A percentile compares a stretch with the other conserved stretches of the same genome.
These are phyloP conservation scores for Rhizopogon salebrosus DNA, from an alignment of 768 basidiomycete species.

Conservation along the genomic window DNA sequence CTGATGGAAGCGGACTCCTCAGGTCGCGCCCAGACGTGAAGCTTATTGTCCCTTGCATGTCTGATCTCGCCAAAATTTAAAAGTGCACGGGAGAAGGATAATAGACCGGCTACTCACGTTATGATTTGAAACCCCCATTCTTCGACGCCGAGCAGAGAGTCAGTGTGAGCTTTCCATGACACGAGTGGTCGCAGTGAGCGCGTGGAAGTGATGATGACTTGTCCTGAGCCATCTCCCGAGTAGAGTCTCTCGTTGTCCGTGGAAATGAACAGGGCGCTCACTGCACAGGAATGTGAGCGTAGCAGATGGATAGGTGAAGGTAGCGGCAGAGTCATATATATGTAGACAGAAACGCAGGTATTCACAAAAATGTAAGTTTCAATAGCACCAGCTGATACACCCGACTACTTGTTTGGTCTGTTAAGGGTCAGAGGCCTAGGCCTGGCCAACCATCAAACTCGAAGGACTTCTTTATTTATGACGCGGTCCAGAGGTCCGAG, in stretches of 20 bases:
- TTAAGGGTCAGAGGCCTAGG: no score
- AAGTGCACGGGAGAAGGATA: background rate
- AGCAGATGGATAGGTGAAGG: constrained; percentile 70
- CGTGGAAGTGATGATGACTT: constrained; percentile 73
- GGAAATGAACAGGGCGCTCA: constrained; percentile 61
- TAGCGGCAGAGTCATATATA: constrained; percentile 18
- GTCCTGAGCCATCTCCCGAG: constrained; percentile 80
- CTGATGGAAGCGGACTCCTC: constrained; percentile 41
- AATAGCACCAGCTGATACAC: no score
- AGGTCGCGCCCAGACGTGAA: constrained; percentile 66
- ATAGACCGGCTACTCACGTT: constrained; percentile 33
- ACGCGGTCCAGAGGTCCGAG: no score
- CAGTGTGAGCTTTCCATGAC: constrained; percentile 76
- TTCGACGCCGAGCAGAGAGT: constrained; percentile 71
- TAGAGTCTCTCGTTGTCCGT: constrained; percentile 75
- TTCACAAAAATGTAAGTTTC: no score
- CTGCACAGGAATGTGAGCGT: constrained; percentile 62
- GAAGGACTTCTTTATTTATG: no score
- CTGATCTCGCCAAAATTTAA: constrained; percentile 29
- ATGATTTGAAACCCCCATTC: constrained; percentile 66
- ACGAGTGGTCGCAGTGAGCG: constrained; percentile 67
- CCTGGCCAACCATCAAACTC: no score
- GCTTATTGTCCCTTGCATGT: constrained; percentile 82
- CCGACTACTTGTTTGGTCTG: no score
- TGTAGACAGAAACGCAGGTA: no score